Evolutionary conservation across 305 asterid species (phyloP), one percentile per base, ranked within the genome.

Genomic region (Solanum hybrid): DNA sequence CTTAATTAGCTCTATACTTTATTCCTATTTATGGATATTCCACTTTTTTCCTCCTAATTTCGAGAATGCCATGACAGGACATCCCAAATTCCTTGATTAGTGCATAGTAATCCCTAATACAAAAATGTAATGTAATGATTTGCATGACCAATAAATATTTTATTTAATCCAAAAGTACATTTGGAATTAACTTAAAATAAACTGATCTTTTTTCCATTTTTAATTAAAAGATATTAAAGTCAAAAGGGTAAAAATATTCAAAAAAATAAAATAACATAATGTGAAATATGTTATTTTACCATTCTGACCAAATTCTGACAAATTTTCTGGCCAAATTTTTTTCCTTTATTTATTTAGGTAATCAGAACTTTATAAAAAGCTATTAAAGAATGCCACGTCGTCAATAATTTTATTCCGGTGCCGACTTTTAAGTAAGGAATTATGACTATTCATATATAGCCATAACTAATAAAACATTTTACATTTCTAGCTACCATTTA

Each of bases 361-460:
- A 83, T 17, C 26, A 7, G n/a, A 61, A 61, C 72, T 61, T 20
- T 61, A 17, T 61, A 61, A 61, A 20, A 61, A 61, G 72, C 72
- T 61, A 61, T 83, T 83, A 83, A 45, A 83, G 75, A 83, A 83
- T 83, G 75, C 27, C 88, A 45, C 88, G 27, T 83, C 29, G 39
- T 45, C 17, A 45, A 45, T 2, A 45, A 9, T 17, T 83, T 45
- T 26, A 45, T 83, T 83, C 88, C 75, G 88, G 88, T 83, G 88
- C 88, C 88, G 88, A 83, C 88, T 83, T 29, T 29, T 83, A 29
- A 83, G 29, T 45, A 29, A 17, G 88, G 88, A 83, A 51, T 83
- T 45, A 45, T 15, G 88, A 83, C 88, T 45, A 83, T 45, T 41
- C 39, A 83, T 20, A 83, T 83, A 34, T 68, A 29, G 27, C 88